phyloP scores from a whole-genome alignment of 164 flowering plant genomes.

The Vitis vinifera region ASM3070453v1 NC_081817.1:10214001-10214500 shows the following conservation, averaged over 20 bases:
- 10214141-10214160: conserved; percentile 7
- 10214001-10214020: too few relatives aligned
- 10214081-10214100: conserved; percentile 13
- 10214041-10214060: not conserved
- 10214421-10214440: not conserved
- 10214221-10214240: too few relatives aligned
- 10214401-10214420: not conserved
- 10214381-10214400: not conserved
- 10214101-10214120: conserved; percentile 7
- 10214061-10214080: not conserved
- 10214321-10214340: too few relatives aligned
- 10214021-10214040: not conserved
- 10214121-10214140: conserved; percentile 7
- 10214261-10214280: not conserved
- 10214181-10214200: not conserved
- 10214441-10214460: not conserved
- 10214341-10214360: not conserved
- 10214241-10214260: too few relatives aligned
- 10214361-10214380: not conserved
- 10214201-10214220: not conserved
- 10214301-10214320: too few relatives aligned
- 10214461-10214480: not conserved
- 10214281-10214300: not conserved
- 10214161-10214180: conserved; percentile 9
- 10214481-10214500: not conserved